Evolutionary conservation across 148 eudicot genomes (phyloP), one percentile per base, ranked within the genome.

Genomic region (Silene conica): DNA sequence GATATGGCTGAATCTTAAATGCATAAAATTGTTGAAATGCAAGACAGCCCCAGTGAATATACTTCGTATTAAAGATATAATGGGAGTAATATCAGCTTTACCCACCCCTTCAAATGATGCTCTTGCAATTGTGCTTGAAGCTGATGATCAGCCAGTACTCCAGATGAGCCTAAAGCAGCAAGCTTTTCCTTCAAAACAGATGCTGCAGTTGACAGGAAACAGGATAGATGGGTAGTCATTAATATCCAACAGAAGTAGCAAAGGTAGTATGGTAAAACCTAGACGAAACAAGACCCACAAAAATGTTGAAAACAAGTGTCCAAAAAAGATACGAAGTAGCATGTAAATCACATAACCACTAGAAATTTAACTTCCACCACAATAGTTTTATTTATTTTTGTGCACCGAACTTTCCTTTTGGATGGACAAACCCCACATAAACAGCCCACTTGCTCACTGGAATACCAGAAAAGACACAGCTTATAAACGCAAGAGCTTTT

Each of bases 111-210:
- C 80, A 87, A 70, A 84, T 95, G 89, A 62, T 89, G 97, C 79
- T 95, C 98, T 85, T 95, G 97, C 75, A 95, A 76, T 82, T 92
- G 98, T 23, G 98, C 89, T 81, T 95, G 96, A 77, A 95, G 91
- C 79, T 95, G 98, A 79, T 92, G 98, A 43, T 95, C 98, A 74
- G 98, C 98, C 85, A 95, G 83, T 73, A 95, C 81, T 74, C 97
- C 98, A 71, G 98, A 95, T 72, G 97, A 84, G 65, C 98, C 98
- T 78, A 95, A 90, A 74, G 97, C 64, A 26, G 97, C 88, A 77
- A 95, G 97, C 80, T 95, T 95, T 83, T 95, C 98, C 88, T 95
- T 95, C 76, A 95, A 82, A 69, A 90, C 96, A 80, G 98, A 95
- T 71, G 98, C 98, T 95, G 89, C 77, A 81, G 77, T 73, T 21